Evolutionary conservation across 805 yeast genomes (phyloP).

Genomic region (Sugiyamaella boreocaroliniensis): DNA sequence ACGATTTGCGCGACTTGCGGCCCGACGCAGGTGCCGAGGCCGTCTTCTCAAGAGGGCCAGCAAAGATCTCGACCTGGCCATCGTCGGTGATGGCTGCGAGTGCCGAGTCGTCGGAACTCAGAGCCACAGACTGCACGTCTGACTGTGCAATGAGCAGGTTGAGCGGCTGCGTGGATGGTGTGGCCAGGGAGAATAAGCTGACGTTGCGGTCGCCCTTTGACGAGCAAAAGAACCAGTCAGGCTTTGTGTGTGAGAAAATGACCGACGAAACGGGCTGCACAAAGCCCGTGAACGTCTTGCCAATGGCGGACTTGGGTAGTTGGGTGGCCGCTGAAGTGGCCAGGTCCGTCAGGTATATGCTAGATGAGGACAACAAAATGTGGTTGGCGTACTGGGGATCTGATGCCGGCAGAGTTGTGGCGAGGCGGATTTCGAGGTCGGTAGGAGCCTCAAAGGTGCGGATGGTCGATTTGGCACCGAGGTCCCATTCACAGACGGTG

Average conservation of each 20-base stretch:
- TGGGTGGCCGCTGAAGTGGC: constrained; percentile 18
- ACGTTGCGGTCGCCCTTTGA: constrained; percentile 79
- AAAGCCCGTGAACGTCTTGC: constrained; percentile 66
- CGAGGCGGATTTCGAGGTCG: constrained; percentile 14
- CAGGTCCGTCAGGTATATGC: constrained; percentile 43
- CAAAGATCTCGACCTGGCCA: constrained; percentile 68
- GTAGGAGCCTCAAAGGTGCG: constrained; percentile 20
- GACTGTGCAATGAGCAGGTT: constrained; percentile 66
- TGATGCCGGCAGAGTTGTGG: constrained; percentile 7
- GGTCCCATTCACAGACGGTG: constrained; percentile 54
- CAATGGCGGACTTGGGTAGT: constrained; percentile 20
- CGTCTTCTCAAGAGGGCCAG: constrained; percentile 38
- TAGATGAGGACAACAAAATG: constrained; percentile 60
- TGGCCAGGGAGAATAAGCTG: constrained; percentile 54
- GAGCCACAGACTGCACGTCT: constrained; percentile 41
- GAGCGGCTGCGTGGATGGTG: constrained; percentile 33
- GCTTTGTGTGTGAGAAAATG: constrained; percentile 30
- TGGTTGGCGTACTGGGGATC: constrained; percentile 25
- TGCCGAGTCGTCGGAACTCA: constrained; percentile 21
- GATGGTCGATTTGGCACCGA: constrained; percentile 37
- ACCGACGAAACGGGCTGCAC: constrained; percentile 57
- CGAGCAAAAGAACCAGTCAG: constrained; percentile 49
- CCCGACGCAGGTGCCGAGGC: constrained; percentile 1
- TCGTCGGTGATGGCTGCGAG: constrained; percentile 63
- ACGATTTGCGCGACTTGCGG: constrained; percentile 9